Evolutionary conservation across 2,329 filamentous ascomycete species (phyloP), one percentile per base, ranked within the genome.

Genomic region (Falciphora oryzae): DNA sequence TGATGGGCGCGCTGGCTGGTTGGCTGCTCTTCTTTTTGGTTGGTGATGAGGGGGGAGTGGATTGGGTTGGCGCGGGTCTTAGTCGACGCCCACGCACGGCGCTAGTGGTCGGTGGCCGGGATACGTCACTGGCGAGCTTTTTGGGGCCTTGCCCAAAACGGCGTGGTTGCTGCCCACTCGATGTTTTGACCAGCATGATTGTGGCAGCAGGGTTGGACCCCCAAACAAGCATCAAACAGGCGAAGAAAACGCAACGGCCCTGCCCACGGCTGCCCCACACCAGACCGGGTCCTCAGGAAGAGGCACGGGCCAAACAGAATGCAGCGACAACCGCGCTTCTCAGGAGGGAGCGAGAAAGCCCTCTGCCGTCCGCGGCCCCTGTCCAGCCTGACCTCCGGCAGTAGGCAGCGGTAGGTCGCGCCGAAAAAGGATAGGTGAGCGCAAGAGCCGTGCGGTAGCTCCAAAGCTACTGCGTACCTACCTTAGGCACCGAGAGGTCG

Each of bases 201-300:
- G 71, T 75, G 71, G 69, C 69, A 73, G 70, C 75, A 76, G 72
- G 76, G 73, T 71, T 74, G 67, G 65, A 64, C 71, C 71, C 74
- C 75, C 73, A 79, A 77, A 80, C 78, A 80, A 76, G 76, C 74
- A 78, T 80, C 78, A 80, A 78, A 79, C 78, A 74, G 69, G 73
- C 62, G 62, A 58, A 29, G 28, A 56, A 31, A 63, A 38, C 35
- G 35, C 44, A 38, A 53, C 28, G 60, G 60, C 35, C 32, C 18
- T 27, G 18, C 14, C 25, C 38, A 44, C 44, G 60, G 32, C 13
- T 38, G 28, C 60, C 38, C 60, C 60, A 44, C 60, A 62, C 44
- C 27, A 38, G 60, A 31, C 60, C 38, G 28, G 50, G 60, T 56
- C 38, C n/a, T 25, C 50, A 62, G 27, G 11, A 53, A 25, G 18